A percentile compares a stretch with the other conserved stretches of the same genome.
These are phyloP conservation scores for Amanita brunnescens DNA, from an alignment of 768 basidiomycete species.

Conservation along the genomic window DNA sequence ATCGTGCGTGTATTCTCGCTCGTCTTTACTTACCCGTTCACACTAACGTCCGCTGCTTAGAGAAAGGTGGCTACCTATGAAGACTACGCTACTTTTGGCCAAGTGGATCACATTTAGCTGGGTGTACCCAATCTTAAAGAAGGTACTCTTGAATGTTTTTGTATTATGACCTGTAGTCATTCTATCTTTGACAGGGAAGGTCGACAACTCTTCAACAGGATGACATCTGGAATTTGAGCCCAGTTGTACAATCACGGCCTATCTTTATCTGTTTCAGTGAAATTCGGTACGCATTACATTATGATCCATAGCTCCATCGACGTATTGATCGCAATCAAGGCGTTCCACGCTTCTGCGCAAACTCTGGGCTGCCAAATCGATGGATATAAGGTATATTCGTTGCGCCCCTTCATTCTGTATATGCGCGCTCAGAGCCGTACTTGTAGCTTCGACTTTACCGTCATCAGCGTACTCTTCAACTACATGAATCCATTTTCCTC, in stretches of 20 bases:
- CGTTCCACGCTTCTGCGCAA: constrained; percentile 32
- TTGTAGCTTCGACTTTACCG: constrained; percentile 54
- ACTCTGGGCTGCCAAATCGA: constrained; percentile 36
- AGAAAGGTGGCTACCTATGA: constrained; percentile 54
- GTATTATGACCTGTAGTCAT: background rate
- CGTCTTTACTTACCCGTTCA: too few relatives aligned
- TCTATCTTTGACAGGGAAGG: constrained; percentile 26
- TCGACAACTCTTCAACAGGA: constrained; percentile 53
- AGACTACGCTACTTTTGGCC: constrained; percentile 65
- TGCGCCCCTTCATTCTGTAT: background rate
- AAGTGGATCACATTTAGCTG: constrained; percentile 69
- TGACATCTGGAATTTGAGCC: constrained; percentile 67
- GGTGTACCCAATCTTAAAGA: constrained; percentile 56
- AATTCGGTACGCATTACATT: constrained; percentile 20
- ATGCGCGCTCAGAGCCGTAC: background rate
- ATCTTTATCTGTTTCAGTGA: constrained; percentile 46
- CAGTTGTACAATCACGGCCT: constrained; percentile 56
- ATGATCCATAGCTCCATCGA: background rate
- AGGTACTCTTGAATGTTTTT: constrained; percentile 20
- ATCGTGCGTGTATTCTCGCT: too few relatives aligned
- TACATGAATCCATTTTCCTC: constrained; percentile 82
- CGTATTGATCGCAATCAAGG: constrained; percentile 11
- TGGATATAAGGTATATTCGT: constrained; percentile 38
- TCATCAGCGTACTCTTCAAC: constrained; percentile 63
- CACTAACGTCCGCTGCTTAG: too few relatives aligned